These are phyloP conservation scores for Jacaranda mimosifolia DNA, from an alignment of 257 asterid species.

Conservation along the genomic window DNA sequence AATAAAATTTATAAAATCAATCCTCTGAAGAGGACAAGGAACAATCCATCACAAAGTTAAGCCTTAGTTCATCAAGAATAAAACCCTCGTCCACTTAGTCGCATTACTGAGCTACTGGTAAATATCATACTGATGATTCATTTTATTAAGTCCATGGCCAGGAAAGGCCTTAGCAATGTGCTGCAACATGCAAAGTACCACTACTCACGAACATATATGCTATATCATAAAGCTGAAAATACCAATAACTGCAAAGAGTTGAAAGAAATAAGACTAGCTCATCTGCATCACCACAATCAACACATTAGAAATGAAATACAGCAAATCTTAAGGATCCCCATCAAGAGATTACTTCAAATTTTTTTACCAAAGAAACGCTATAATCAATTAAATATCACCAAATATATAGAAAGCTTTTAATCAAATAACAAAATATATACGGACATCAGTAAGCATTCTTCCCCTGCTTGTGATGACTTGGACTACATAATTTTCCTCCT, in stretches of 20 bases:
- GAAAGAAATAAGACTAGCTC: background rate
- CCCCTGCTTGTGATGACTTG: conserved; percentile 78
- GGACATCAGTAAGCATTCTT: conserved; percentile 64
- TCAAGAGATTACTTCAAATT: background rate
- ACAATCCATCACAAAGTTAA: conserved; percentile 5
- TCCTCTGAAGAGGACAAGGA: background rate
- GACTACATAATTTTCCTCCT: conserved; percentile 73
- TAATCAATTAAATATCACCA: conserved; percentile 4
- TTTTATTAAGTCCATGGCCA: background rate
- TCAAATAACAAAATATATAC: conserved; percentile 34
- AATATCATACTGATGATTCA: too few species aligned
- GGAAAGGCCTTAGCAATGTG: background rate
- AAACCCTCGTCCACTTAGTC: conserved; percentile 8
- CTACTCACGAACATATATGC: background rate
- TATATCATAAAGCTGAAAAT: background rate
- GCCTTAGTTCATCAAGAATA: conserved; percentile 1
- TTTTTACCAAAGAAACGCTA: background rate
- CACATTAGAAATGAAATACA: conserved; percentile 14
- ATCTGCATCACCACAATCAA: background rate
- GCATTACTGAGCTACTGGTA: background rate
- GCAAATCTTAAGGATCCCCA: background rate
- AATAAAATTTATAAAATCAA: background rate
- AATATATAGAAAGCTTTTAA: conserved; percentile 13
- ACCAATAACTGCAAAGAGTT: background rate
- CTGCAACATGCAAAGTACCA: conserved; percentile 9